Evolutionary conservation across 495 filamentous ascomycete genomes (phyloP), one percentile per base, ranked within the genome.

Genomic region (Podospora didyma): DNA sequence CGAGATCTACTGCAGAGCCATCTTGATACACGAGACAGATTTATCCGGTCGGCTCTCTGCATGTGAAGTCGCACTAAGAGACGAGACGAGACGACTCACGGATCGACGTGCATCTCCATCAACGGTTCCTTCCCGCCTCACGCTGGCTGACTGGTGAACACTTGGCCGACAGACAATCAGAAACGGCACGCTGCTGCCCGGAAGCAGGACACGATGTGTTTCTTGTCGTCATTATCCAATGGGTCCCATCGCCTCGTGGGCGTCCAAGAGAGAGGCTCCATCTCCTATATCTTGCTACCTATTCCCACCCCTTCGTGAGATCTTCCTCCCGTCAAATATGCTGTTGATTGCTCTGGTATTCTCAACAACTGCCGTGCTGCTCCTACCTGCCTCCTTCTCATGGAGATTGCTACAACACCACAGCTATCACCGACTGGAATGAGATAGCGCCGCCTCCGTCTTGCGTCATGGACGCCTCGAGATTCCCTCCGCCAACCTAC

Each of bases 11-110:
- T 62, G 53, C 59, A 62, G 54, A 62, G 54, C 44, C 52, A 63
- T 68, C 64, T 68, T 68, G 64, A 69, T 53, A 69, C 68, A 71
- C 56, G 59, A 70, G 57, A 59, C 61, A 61, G 65, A 68, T 73
- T 72, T 70, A 71, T 62, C 70, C 66, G 68, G 62, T 60, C 57
- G 60, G 62, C 26, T 31, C 34, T 62, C 46, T 56, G 44, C 62
- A 64, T 67, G 58, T 57, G 39, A 63, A 31, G 62, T 58, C 54
- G 45, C 39, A 41, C 52, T 47, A 47, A 46, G 16, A 45, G 51
- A 53, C 53, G 56, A 65, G 26, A 62, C 60, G 58, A 67, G 61
- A 66, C 61, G 57, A 60, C 60, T 57, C 24, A 55, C 46, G 58
- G 62, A 65, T 68, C 63, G 54, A 50, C 51, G 51, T 58, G 49